Base-by-base conservation (phyloP, 495 filamentous ascomycete genomes). In the Penicillium nucicola region DNA sequence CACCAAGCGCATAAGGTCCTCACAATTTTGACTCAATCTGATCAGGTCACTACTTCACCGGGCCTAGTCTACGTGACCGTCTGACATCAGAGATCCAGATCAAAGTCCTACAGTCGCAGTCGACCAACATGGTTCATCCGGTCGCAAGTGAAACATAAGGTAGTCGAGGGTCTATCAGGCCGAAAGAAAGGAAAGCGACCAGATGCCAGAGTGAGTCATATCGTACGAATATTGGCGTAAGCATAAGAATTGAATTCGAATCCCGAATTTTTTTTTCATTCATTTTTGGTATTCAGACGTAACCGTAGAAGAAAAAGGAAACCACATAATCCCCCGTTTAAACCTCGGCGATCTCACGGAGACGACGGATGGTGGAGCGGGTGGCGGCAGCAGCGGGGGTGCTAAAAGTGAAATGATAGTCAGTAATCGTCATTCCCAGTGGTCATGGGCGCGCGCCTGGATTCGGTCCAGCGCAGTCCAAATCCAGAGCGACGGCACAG, bases 291-390 rank as follows among this genome's bases (percentile, higher is more conserved):
- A 69, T 71, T 70, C 57, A 63, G 67, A 70, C 69, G 68, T 71
- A 58, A 71, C 55, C 62, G 58, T 61, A 63, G 52, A 61, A 58
- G 57, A 61, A 58, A 66, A 72, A 70, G 56, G 58, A 66, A 74
- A 74, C 68, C 68, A 70, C 64, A 68, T 68, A 55, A 62, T 67
- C 61, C 46, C 46, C 61, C 69, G 65, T 71, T 73, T 90, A 98
- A 68, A 95, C 88, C 85, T 97, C 93, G 69, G 89, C 88, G 79
- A 97, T 95, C 77, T 97, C 93, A 69, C 93, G 85, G 77, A 98
- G 83, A 80, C 93, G 84, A 74, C 95, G 88, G 74, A 98, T 93
- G 60, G 93, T 98, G 56, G 92, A 97, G 72, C 95, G 84, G 72
- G 91, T 95, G 48, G 93, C 90, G 61, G 93, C 92, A 49, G 93